These are phyloP conservation scores for Magnusiomyces magnusii DNA, from an alignment of 1,139 yeast genomes.

Conservation along the genomic window DNA sequence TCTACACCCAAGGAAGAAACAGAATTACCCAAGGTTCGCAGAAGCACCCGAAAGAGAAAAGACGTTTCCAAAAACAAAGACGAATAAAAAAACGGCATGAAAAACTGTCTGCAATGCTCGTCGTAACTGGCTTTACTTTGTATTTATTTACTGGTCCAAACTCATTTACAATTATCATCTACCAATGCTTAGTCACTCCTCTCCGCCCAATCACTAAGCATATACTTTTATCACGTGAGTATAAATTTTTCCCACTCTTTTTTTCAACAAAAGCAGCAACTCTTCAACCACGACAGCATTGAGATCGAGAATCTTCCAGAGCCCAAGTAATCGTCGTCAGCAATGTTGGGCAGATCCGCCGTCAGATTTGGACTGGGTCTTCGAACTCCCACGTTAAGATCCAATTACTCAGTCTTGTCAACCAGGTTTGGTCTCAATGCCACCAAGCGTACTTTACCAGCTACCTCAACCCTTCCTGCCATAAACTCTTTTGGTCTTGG, in stretches of 20 bases:
- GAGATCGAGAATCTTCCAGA: background rate
- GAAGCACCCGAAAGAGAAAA: background rate
- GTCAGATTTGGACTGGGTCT: slow-evolving; percentile 3
- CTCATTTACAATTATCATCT: background rate
- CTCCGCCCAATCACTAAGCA: background rate
- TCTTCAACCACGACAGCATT: background rate
- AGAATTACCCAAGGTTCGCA: background rate
- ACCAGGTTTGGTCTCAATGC: background rate
- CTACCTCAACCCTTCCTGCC: background rate
- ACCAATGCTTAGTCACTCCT: background rate
- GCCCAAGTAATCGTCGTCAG: background rate
- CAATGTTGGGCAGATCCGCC: slow-evolving; percentile 5
- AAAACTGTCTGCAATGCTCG: too few relatives aligned
- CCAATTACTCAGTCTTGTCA: background rate
- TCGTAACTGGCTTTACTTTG: too few relatives aligned
- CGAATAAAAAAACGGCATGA: too few relatives aligned
- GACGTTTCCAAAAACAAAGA: background rate
- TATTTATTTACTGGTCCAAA: too few relatives aligned
- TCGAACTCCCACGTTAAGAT: background rate
- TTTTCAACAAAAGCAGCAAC: background rate
- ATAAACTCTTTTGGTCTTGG: background rate
- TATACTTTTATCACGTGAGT: background rate
- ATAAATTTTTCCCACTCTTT: background rate
- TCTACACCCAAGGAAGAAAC: background rate
- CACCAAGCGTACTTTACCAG: background rate